A percentile compares a stretch with the other conserved stretches of the same genome.
phyloP scores from a whole-genome alignment of 2,329 filamentous ascomycete genomes.

The Biscogniauxia marginata region DNA sequence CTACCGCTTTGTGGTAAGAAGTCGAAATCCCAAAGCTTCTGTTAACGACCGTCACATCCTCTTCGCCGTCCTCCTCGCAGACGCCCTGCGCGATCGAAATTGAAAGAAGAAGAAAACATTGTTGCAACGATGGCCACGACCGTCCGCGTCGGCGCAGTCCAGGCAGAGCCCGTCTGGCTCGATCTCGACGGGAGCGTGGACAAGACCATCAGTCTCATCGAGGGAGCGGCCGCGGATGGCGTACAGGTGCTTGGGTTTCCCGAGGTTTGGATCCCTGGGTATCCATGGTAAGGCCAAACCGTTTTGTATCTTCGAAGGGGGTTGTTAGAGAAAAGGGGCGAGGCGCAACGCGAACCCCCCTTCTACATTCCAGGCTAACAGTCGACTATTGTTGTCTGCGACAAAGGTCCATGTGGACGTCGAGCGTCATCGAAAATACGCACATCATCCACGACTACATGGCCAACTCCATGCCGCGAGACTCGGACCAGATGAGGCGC shows the following conservation, averaged over 20 bases:
- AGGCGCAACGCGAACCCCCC: neutral
- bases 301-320: constrained; percentile 1
- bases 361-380: constrained; percentile 16
- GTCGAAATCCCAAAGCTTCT: neutral
- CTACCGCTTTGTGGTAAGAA: neutral
- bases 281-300: constrained; percentile 42
- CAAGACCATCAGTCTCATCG: constrained; percentile 58
- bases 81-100: no score
- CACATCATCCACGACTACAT: constrained; percentile 37
- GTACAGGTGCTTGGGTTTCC: constrained; percentile 57
- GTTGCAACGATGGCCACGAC: constrained; percentile 18
- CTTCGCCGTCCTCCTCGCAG: neutral
- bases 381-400: constrained; percentile 22
- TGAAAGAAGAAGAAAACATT: no score
- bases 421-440: constrained; percentile 40
- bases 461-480: constrained; percentile 33
- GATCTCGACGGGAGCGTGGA: constrained; percentile 52
- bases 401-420: constrained; percentile 38
- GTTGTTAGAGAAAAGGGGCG: neutral
- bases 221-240: constrained; percentile 51
- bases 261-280: constrained; percentile 55
- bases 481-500: constrained; percentile 43
- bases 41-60: neutral
- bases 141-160: constrained; percentile 47
- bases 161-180: constrained; percentile 61